A percentile compares a stretch with the other conserved stretches of the same genome.
phyloP scores from a whole-genome alignment of 2,329 filamentous ascomycete genomes.

The Raffaelea arxii region DNA sequence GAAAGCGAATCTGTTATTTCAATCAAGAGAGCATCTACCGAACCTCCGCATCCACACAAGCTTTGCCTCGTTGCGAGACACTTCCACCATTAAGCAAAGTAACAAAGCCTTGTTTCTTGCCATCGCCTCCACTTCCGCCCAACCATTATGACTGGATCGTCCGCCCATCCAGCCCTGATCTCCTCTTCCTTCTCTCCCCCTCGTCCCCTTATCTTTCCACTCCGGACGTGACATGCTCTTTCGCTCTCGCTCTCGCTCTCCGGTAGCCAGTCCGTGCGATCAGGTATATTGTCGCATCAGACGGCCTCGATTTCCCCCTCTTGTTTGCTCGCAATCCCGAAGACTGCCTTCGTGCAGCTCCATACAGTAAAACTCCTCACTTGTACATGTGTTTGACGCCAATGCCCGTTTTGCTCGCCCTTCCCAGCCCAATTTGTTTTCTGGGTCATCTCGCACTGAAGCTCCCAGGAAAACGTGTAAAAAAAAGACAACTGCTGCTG shows the following conservation, averaged over 20 bases:
- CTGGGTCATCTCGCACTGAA: too few relatives aligned
- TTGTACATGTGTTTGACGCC: too few relatives aligned
- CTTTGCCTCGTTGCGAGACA: too few relatives aligned
- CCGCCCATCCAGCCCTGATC: constrained; percentile 8
- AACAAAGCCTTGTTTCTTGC: too few relatives aligned
- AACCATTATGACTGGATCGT: constrained; percentile 12
- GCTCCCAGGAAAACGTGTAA: constrained; percentile 5
- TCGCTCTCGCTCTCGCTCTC: not conserved
- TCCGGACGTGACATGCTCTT: not conserved
- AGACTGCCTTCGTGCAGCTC: too few relatives aligned
- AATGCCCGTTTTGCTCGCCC: not conserved
- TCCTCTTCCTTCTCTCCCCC: not conserved
- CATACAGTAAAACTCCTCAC: too few relatives aligned
- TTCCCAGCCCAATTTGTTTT: not conserved
- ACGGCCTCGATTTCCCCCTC: too few relatives aligned
- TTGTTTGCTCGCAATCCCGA: too few relatives aligned
- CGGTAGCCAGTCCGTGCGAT: not conserved
- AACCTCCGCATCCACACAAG: not conserved
- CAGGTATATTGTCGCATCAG: too few relatives aligned
- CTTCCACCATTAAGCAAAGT: too few relatives aligned
- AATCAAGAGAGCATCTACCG: too few relatives aligned
- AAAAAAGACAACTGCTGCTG: constrained; percentile 1
- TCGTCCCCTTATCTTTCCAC: not conserved
- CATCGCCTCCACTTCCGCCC: constrained; percentile 6
- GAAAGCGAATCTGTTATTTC: too few relatives aligned